Conservation (phyloP, 2,329 filamentous ascomycete species). For the Fusarium musae region DNA sequence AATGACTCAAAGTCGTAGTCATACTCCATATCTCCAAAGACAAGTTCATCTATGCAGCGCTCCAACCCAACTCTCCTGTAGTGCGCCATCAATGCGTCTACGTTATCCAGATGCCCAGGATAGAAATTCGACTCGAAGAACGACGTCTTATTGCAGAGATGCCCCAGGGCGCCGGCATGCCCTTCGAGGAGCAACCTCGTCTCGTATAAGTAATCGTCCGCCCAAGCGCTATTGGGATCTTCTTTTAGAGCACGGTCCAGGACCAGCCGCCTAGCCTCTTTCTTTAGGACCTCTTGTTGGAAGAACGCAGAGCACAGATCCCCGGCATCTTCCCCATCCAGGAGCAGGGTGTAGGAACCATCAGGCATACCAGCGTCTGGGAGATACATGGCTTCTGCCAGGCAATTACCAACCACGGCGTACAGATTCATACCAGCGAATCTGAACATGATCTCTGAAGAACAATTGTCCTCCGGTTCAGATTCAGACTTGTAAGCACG, state of each 20-base stretch:
- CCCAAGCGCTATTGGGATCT: neutral
- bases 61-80: neutral
- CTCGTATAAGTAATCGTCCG: fast-evolving
- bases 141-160: neutral
- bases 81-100: neutral
- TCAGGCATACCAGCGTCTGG: neutral
- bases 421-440: fast-evolving
- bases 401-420: neutral
- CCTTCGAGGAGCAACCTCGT: fast-evolving
- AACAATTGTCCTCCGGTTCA: neutral
- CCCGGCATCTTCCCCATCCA: neutral
- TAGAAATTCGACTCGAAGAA: neutral
- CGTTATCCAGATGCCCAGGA: neutral
- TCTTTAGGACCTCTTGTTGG: fast-evolving
- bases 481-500: neutral
- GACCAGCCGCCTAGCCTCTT: neutral
- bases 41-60: fast-evolving
- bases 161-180: neutral
- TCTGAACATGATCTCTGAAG: neutral
- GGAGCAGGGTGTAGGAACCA: neutral
- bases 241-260: neutral
- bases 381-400: neutral
- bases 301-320: neutral
- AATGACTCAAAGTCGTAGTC: neutral
- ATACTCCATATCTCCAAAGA: neutral